Conservation (phyloP, 192 early-diverging fungal genomes). For the Linnemannia hyalina region DNA sequence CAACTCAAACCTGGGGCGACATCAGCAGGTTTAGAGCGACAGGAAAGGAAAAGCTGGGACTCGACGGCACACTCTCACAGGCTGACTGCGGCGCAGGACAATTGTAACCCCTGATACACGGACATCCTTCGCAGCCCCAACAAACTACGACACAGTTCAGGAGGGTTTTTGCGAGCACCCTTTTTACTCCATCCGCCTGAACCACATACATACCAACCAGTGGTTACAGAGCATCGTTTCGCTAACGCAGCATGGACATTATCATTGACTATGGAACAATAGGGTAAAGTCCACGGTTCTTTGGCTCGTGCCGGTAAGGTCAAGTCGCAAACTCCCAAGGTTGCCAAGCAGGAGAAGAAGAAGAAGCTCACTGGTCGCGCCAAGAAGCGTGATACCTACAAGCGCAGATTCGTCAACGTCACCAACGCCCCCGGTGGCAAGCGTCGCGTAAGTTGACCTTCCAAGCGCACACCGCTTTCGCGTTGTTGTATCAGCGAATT, state of each 20-base stretch:
- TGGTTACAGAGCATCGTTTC: neutral
- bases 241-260: neutral
- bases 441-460: slow-evolving; percentile 76
- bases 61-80: neutral
- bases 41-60: neutral
- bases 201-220: neutral
- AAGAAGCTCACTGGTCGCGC: slow-evolving; percentile 95
- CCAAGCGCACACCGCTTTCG: neutral
- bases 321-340: slow-evolving; percentile 99
- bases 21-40: neutral
- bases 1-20: neutral
- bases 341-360: slow-evolving; percentile 97
- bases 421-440: slow-evolving; percentile 89
- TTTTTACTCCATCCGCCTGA: neutral
- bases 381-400: slow-evolving; percentile 97
- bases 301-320: slow-evolving; percentile 99
- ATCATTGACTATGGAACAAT: slow-evolving; percentile 10
- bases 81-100: neutral
- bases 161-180: neutral
- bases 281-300: slow-evolving; percentile 99
- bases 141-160: neutral
- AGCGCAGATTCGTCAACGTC: slow-evolving; percentile 97
- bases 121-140: neutral
- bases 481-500: neutral
- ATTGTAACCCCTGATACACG: neutral